Percentiles rank a stretch among this genome's conserved stretches.
phyloP scores from a whole-genome alignment of 2,329 filamentous ascomycete species.

The Phialocephala sp. region DNA sequence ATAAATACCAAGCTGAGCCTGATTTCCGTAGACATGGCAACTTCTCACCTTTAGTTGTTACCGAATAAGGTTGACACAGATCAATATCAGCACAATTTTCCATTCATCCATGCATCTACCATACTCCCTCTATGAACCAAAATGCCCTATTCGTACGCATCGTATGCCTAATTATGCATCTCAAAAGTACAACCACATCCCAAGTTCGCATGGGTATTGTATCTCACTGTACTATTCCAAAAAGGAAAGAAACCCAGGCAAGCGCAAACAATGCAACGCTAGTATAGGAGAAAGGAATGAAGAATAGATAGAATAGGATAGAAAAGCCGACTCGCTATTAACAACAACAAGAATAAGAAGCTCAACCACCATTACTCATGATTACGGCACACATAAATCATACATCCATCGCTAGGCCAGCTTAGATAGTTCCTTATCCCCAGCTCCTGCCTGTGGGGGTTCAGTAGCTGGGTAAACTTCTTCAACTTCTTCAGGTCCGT shows the following conservation, averaged over 20 bases:
- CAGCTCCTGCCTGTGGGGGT: slow-evolving; percentile 14
- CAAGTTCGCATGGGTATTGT: slow-evolving; percentile 6
- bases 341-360: background rate
- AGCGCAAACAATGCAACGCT: slow-evolving; percentile 31
- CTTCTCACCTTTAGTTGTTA: background rate
- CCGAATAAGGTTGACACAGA: background rate
- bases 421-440: slow-evolving; percentile 22
- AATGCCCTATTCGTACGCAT: background rate
- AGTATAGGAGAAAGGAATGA: slow-evolving; percentile 17
- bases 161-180: slow-evolving; percentile 4
- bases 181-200: slow-evolving; percentile 1
- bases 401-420: slow-evolving; percentile 3
- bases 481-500: slow-evolving; percentile 38
- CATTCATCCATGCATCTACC: slow-evolving; percentile 5
- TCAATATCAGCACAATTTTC: background rate
- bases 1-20: no score
- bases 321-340: slow-evolving; percentile 19
- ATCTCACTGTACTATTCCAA: background rate
- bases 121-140: slow-evolving; percentile 3
- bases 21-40: no score
- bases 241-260: slow-evolving; percentile 26
- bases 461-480: slow-evolving; percentile 37
- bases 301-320: background rate
- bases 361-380: background rate
- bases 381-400: slow-evolving; percentile 1